Percentiles rank a stretch among this genome's conserved stretches.
Conservation (phyloP, 202 grass and related monocot genomes). For the Saccharum hybrid region DNA sequence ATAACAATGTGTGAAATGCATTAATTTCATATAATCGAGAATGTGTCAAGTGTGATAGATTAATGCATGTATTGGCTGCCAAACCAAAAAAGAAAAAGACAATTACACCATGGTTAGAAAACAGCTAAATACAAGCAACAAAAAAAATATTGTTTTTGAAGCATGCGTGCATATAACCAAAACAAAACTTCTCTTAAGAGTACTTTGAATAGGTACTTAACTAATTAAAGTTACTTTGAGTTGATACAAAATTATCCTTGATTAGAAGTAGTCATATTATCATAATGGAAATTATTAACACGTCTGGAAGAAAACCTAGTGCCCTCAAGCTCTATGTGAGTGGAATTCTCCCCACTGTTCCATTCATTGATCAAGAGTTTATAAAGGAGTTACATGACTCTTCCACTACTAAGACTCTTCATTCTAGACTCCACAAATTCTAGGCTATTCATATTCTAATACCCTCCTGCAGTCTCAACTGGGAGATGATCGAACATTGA, state of each 20-base stretch:
- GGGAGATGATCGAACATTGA: too few relatives aligned
- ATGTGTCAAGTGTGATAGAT: neutral
- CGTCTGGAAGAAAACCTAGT: constrained; percentile 1
- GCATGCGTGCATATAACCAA: neutral
- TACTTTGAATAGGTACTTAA: constrained; percentile 16
- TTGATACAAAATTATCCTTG: neutral
- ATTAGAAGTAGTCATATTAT: neutral
- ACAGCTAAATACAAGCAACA: constrained; percentile 23
- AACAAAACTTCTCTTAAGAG: constrained; percentile 15
- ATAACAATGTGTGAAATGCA: constrained; percentile 10
- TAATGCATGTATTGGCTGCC: constrained; percentile 27
- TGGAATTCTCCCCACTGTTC: too few relatives aligned
- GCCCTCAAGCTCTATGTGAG: neutral
- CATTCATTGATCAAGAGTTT: too few relatives aligned
- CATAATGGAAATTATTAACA: constrained; percentile 34
- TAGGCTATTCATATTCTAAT: too few relatives aligned
- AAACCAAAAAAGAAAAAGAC: neutral
- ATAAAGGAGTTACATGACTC: too few relatives aligned
- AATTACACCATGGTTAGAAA: constrained; percentile 28
- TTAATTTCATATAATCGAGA: constrained; percentile 18
- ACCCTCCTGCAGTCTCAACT: too few relatives aligned
- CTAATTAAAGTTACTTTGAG: constrained; percentile 11
- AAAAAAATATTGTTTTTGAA: constrained; percentile 5
- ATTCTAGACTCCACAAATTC: too few relatives aligned
- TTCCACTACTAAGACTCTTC: too few relatives aligned